Conservation (phyloP, 2,329 filamentous ascomycete species). For the Penicillium janthinellum region DNA sequence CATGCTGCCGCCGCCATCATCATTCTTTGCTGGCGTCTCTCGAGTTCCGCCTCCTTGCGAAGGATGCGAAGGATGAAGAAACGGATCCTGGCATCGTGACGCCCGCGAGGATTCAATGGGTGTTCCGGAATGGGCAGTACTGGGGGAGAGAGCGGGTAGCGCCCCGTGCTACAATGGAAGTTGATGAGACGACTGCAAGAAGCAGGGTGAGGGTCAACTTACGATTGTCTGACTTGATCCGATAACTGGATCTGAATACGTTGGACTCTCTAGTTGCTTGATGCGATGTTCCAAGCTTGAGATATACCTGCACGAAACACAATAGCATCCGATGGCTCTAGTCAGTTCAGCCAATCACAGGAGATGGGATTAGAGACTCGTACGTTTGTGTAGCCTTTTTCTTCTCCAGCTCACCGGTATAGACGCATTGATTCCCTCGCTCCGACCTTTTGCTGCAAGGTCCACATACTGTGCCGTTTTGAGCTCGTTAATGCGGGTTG, state of each 20-base stretch:
- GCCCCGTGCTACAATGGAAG: neutral
- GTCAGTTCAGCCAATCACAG: neutral
- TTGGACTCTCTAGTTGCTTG: slow-evolving; percentile 27
- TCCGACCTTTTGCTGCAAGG: slow-evolving; percentile 30
- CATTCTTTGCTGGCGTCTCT: neutral
- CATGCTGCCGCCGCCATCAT: neutral
- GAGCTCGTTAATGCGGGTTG: slow-evolving; percentile 16
- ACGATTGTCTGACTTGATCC: slow-evolving; percentile 17
- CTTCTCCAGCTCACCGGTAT: slow-evolving; percentile 33
- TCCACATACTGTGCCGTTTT: slow-evolving; percentile 29
- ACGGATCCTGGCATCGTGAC: neutral
- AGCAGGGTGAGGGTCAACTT: neutral
- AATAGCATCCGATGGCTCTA: neutral
- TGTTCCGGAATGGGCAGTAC: neutral
- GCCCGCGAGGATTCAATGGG: neutral
- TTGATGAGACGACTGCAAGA: neutral
- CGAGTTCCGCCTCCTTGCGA: neutral
- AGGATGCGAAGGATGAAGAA: neutral
- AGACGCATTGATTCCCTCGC: slow-evolving; percentile 25
- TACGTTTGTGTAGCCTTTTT: slow-evolving; percentile 30
- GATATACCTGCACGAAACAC: slow-evolving; percentile 29
- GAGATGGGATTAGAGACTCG: neutral
- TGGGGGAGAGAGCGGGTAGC: slow-evolving; percentile 8
- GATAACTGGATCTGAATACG: neutral
- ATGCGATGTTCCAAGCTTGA: slow-evolving; percentile 30